phyloP scores from a whole-genome alignment of 352 stramenopile species.

The Globisporangium lucens region DNA sequence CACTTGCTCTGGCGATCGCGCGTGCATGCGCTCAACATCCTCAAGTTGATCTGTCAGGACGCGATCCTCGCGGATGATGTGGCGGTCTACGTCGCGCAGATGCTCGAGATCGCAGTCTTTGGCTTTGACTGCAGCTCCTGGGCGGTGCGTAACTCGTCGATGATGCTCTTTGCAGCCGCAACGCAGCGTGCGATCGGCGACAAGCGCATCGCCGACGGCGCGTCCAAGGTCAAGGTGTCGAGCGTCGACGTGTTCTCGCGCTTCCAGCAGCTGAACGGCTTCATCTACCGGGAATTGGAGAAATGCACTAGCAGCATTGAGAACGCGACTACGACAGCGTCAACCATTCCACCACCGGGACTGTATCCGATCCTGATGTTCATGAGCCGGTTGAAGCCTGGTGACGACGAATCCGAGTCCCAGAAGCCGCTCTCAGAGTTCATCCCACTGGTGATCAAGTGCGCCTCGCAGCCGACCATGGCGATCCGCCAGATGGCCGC shows the following conservation, averaged over 20 bases:
- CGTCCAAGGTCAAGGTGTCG: constrained; percentile 54
- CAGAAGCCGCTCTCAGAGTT: constrained; percentile 46
- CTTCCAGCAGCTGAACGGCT: constrained; percentile 63
- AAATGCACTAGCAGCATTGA: constrained; percentile 30
- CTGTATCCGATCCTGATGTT: constrained; percentile 81
- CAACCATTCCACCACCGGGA: constrained; percentile 34
- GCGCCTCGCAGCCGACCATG: constrained; percentile 66
- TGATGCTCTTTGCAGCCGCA: constrained; percentile 89
- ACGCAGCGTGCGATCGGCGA: constrained; percentile 79
- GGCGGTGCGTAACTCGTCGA: constrained; percentile 89
- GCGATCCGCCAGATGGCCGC: constrained; percentile 79
- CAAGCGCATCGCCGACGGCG: constrained; percentile 79
- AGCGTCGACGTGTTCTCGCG: constrained; percentile 77
- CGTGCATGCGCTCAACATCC: constrained; percentile 88
- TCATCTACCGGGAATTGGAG: constrained; percentile 57
- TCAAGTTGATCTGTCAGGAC: constrained; percentile 89
- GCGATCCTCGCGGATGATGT: constrained; percentile 84
- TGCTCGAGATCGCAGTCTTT: constrained; percentile 79
- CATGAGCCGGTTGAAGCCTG: constrained; percentile 65
- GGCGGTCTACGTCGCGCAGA: constrained; percentile 74
- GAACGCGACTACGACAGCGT: constrained; percentile 7
- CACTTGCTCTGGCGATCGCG: constrained; percentile 69
- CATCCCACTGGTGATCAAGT: constrained; percentile 63
- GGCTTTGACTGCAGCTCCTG: constrained; percentile 84
- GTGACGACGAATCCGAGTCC: constrained; percentile 41